These are phyloP conservation scores for Candida suzukii DNA, from an alignment of 805 yeast species.

Conservation along the genomic window DNA sequence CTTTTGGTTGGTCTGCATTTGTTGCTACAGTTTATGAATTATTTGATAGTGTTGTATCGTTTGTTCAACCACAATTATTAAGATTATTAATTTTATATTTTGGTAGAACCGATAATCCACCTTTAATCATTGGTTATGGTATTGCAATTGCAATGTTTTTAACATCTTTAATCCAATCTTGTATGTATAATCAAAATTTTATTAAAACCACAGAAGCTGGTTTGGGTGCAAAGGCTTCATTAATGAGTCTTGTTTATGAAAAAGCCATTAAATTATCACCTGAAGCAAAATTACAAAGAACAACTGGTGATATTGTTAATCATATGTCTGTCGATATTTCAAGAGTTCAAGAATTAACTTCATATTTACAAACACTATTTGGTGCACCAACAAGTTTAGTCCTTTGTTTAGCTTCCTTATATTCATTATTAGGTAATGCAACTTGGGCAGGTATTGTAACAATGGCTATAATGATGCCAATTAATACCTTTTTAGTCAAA, in stretches of 20 bases:
- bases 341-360: conserved; percentile 53
- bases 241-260: conserved; percentile 61
- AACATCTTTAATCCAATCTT: conserved; percentile 53
- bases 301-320: conserved; percentile 78
- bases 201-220: conserved; percentile 53
- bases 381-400: conserved; percentile 54
- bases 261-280: conserved; percentile 67
- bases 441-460: conserved; percentile 50
- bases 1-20: conserved; percentile 31
- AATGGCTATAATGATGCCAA: conserved; percentile 50
- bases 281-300: conserved; percentile 48
- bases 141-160: conserved; percentile 60
- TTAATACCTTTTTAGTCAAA: conserved; percentile 42
- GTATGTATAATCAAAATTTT: conserved; percentile 62
- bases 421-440: conserved; percentile 50
- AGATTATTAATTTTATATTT: conserved; percentile 42
- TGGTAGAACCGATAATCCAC: conserved; percentile 26
- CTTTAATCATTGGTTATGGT: conserved; percentile 52
- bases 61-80: conserved; percentile 53
- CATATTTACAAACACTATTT: conserved; percentile 44
- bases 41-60: conserved; percentile 30
- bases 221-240: conserved; percentile 55
- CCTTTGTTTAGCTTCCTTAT: conserved; percentile 46
- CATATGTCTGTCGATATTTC: conserved; percentile 71
- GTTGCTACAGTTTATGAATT: conserved; percentile 30